phyloP scores from a whole-genome alignment of 768 basidiomycete genomes.

The Mycena kentingensis region DNA sequence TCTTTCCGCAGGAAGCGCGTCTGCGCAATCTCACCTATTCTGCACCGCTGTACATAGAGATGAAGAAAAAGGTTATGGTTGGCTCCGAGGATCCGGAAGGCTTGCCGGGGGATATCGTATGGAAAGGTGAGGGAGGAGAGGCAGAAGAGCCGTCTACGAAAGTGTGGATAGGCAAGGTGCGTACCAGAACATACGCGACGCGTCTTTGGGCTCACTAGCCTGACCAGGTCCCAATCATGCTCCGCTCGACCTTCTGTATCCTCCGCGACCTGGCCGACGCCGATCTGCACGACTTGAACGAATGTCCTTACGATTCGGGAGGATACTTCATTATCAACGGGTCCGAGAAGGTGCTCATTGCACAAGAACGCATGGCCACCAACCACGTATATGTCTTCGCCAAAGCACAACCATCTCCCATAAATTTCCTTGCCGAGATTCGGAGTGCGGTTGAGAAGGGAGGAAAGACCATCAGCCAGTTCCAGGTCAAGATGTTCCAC shows the following conservation, averaged over 20 bases:
- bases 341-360: slow-evolving; percentile 99
- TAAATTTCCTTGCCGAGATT: slow-evolving; percentile 95
- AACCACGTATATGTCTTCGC: slow-evolving; percentile 99
- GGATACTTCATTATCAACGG: slow-evolving; percentile 99
- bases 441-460: slow-evolving; percentile 97
- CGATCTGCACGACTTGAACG: slow-evolving; percentile 88
- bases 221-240: slow-evolving; percentile 92
- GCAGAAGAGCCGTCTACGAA: slow-evolving; percentile 67
- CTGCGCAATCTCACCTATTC: slow-evolving; percentile 95
- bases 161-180: slow-evolving; percentile 93
- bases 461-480: slow-evolving; percentile 96
- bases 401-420: slow-evolving; percentile 94
- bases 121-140: slow-evolving; percentile 73
- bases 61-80: slow-evolving; percentile 81
- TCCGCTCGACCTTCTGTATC: slow-evolving; percentile 93
- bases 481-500: slow-evolving; percentile 97
- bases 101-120: slow-evolving; percentile 75
- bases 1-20: slow-evolving; percentile 97
- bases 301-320: slow-evolving; percentile 98
- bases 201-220: slow-evolving; percentile 1
- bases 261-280: slow-evolving; percentile 76
- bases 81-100: slow-evolving; percentile 83
- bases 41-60: slow-evolving; percentile 92
- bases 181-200: slow-evolving; percentile 22
- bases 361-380: slow-evolving; percentile 98